phyloP scores from a whole-genome alignment of 257 asterid species.

The Mitragyna speciosa region DNA sequence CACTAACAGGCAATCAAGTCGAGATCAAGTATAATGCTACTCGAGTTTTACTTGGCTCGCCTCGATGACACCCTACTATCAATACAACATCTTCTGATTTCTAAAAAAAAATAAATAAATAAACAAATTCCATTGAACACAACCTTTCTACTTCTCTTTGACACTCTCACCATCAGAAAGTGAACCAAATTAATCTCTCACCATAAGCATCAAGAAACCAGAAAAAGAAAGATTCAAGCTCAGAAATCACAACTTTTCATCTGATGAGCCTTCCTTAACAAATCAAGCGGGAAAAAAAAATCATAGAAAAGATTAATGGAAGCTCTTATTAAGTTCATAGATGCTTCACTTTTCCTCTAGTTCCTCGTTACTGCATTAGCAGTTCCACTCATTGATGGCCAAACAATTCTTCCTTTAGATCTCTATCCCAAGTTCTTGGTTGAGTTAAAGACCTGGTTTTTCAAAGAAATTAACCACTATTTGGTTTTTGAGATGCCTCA shows the following conservation, averaged over 20 bases:
- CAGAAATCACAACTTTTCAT: background rate
- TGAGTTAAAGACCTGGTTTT: constrained; percentile 63
- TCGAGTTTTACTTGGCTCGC: too few relatives aligned
- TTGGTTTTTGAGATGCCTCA: constrained; percentile 64
- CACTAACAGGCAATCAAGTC: too few relatives aligned
- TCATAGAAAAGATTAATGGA: constrained; percentile 35
- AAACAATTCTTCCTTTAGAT: constrained; percentile 53
- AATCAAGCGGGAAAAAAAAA: background rate
- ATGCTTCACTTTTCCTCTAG: constrained; percentile 53
- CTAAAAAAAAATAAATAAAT: too few relatives aligned
- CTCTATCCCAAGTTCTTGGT: constrained; percentile 54
- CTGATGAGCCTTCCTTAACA: background rate
- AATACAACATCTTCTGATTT: too few relatives aligned
- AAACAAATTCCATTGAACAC: too few relatives aligned
- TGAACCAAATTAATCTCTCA: background rate
- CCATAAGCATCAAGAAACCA: background rate
- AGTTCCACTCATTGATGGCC: constrained; percentile 78
- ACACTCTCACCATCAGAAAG: constrained; percentile 3
- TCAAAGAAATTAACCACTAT: constrained; percentile 58
- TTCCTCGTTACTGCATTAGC: constrained; percentile 58
- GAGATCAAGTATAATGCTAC: too few relatives aligned
- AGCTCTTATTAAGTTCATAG: constrained; percentile 45
- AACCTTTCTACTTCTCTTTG: background rate
- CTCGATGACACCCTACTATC: too few relatives aligned
- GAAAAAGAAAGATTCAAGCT: background rate